Conservation (phyloP, 305 asterid species). For the Solanum hybrid region DNA sequence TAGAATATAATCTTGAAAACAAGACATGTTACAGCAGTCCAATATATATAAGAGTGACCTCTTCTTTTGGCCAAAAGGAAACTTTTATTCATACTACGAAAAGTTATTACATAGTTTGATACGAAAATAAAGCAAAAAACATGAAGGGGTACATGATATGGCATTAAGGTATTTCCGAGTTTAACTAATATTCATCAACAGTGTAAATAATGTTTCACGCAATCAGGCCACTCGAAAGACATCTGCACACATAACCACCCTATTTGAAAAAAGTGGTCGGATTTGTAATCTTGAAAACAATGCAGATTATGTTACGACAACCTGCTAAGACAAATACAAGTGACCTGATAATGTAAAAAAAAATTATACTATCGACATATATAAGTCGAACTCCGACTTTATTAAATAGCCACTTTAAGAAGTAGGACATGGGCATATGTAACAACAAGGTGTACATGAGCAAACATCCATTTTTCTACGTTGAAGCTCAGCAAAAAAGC, state of each 20-base stretch:
- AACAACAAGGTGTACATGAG: not conserved
- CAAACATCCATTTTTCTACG: not conserved
- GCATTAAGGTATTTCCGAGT: not conserved
- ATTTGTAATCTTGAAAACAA: not conserved
- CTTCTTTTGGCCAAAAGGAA: not conserved
- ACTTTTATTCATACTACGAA: not conserved
- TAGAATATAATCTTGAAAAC: not conserved
- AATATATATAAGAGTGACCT: not conserved
- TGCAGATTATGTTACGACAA: not conserved
- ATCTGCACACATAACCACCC: not conserved
- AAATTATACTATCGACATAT: not conserved
- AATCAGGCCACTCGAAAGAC: not conserved
- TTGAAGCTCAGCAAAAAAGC: not conserved
- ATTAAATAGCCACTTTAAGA: not conserved
- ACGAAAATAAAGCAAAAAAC: not conserved
- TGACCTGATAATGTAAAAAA: not conserved
- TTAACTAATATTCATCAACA: not conserved
- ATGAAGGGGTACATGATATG: not conserved
- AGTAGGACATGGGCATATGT: not conserved
- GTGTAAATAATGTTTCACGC: not conserved
- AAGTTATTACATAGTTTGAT: not conserved
- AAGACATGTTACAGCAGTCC: fast-evolving
- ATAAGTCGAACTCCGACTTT: not conserved
- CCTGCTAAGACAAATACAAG: too few relatives aligned
- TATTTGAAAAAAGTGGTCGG: not conserved